phyloP scores from a whole-genome alignment of 73 alveolate species.

The Uronychia binucleata region DNA sequence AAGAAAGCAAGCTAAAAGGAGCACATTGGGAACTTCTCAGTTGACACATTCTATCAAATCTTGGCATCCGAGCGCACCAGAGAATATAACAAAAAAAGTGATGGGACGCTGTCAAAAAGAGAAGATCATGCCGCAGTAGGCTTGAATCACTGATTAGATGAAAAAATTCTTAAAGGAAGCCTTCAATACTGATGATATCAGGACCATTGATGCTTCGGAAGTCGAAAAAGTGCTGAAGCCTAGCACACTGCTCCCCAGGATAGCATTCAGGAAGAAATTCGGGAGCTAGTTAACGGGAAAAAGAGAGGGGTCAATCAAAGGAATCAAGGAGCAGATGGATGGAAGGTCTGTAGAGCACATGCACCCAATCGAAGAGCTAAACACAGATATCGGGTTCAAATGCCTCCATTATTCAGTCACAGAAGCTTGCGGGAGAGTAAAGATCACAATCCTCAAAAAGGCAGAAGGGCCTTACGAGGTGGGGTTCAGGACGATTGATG shows the following conservation, averaged over 20 bases:
- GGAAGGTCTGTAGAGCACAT: neutral
- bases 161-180: conserved; percentile 21
- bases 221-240: conserved; percentile 27
- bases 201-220: conserved; percentile 16
- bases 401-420: conserved; percentile 64
- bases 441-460: conserved; percentile 44
- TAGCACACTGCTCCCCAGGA: conserved; percentile 30
- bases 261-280: conserved; percentile 24
- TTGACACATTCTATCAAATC: conserved; percentile 13
- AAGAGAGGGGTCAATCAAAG: conserved; percentile 35
- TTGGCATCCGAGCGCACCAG: neutral
- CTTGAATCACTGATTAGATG: conserved; percentile 16
- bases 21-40: neutral
- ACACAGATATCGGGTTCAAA: conserved; percentile 53
- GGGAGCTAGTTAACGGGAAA: conserved; percentile 16
- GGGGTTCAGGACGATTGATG: conserved; percentile 60
- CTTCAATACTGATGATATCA: conserved; percentile 30
- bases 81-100: conserved; percentile 11
- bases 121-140: neutral
- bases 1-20: neutral
- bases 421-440: conserved; percentile 45
- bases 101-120: neutral
- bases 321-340: conserved; percentile 3
- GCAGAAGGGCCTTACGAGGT: conserved; percentile 3
- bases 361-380: conserved; percentile 8